A percentile compares a stretch with the other conserved stretches of the same genome.
phyloP scores from a whole-genome alignment of 495 filamentous ascomycete species.

The Hypoxylon lenormandii region DNA sequence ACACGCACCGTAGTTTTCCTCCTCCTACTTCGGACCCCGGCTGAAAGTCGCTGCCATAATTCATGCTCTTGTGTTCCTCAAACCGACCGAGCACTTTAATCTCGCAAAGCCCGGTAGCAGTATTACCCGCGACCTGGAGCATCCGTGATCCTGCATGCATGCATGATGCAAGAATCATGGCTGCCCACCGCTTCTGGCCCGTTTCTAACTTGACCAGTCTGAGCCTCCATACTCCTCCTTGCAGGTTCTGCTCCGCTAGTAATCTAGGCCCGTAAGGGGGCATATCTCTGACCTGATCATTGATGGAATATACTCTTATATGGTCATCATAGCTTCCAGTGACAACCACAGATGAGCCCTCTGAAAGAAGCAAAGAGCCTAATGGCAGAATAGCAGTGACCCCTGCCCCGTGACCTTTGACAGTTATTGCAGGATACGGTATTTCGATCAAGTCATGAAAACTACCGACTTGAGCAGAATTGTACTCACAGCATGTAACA shows the following conservation, averaged over 20 bases:
- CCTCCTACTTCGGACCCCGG: conserved; percentile 43
- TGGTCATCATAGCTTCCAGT: conserved; percentile 95
- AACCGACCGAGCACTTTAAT: conserved; percentile 78
- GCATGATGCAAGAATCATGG: conserved; percentile 82
- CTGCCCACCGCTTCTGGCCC: conserved; percentile 48
- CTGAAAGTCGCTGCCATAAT: conserved; percentile 86
- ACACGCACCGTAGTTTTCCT: conserved; percentile 66
- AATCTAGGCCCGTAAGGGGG: conserved; percentile 57
- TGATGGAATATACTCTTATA: conserved; percentile 71
- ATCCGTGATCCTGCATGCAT: conserved; percentile 89
- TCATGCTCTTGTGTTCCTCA: conserved; percentile 93
- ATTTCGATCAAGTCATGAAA: conserved; percentile 51
- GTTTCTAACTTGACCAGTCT: conserved; percentile 73
- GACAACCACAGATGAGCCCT: conserved; percentile 66
- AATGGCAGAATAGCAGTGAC: conserved; percentile 88
- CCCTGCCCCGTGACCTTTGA: conserved; percentile 78
- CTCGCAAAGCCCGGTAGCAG: conserved; percentile 61
- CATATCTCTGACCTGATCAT: conserved; percentile 18
- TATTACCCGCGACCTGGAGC: conserved; percentile 63
- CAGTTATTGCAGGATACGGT: conserved; percentile 48
- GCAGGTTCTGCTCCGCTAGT: conserved; percentile 74
- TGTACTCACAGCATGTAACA: conserved; percentile 46
- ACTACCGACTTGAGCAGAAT: conserved; percentile 9
- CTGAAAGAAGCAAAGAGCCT: conserved; percentile 50
- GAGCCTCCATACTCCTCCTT: conserved; percentile 92